Evolutionary conservation across 192 early-diverging fungal genomes (phyloP).

Genomic region (Coemansia sp.): DNA sequence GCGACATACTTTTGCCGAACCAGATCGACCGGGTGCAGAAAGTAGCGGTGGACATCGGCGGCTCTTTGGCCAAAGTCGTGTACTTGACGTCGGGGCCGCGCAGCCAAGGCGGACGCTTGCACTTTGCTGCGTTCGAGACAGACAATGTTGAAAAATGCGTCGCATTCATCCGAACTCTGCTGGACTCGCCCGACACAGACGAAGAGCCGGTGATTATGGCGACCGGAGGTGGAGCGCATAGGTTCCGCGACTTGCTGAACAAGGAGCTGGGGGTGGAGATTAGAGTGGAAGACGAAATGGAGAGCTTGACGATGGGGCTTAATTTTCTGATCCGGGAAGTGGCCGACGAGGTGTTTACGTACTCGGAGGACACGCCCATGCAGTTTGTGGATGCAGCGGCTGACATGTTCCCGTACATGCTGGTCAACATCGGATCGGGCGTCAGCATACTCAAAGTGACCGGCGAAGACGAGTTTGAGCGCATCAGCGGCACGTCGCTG

Average conservation of each 20-base stretch:
- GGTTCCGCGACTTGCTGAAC: conserved; percentile 68
- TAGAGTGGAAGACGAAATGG: conserved; percentile 92
- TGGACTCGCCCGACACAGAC: conserved; percentile 30
- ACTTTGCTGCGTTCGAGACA: conserved; percentile 94
- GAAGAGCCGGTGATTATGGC: conserved; percentile 65
- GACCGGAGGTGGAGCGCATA: conserved; percentile 85
- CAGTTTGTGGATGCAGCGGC: conserved; percentile 56
- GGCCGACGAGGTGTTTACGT: conserved; percentile 92
- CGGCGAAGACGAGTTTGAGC: conserved; percentile 77
- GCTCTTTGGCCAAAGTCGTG: conserved; percentile 74
- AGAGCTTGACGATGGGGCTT: conserved; percentile 76
- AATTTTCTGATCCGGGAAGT: conserved; percentile 93
- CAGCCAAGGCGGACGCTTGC: conserved; percentile 78
- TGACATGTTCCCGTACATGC: conserved; percentile 87
- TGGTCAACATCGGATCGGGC: conserved; percentile 97
- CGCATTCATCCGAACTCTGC: conserved; percentile 71
- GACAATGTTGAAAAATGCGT: conserved; percentile 88
- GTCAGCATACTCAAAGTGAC: conserved; percentile 96
- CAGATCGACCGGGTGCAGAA: conserved; percentile 79
- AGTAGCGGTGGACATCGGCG: conserved; percentile 88
- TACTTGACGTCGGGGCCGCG: conserved; percentile 57
- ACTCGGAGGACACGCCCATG: conserved; percentile 73
- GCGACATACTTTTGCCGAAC: conserved; percentile 87
- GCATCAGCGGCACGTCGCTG: conserved; percentile 85
- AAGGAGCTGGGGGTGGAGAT: conserved; percentile 70